Conservation (phyloP, 2,329 filamentous ascomycete genomes). For the Colletotrichum cereale region DNA sequence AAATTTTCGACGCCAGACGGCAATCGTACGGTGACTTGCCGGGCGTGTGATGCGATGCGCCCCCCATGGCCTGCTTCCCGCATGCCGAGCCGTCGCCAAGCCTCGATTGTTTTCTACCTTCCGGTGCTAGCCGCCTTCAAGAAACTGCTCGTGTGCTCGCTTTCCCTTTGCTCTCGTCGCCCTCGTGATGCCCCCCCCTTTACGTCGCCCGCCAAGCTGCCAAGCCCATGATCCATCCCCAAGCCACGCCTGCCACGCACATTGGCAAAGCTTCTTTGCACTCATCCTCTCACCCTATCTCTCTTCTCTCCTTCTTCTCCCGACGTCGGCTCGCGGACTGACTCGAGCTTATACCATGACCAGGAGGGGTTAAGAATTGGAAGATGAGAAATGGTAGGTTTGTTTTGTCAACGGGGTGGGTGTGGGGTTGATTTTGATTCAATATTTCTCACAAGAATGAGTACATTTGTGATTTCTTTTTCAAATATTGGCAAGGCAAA, state of each 20-base stretch:
- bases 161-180: constrained; percentile 17
- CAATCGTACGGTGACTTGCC: constrained; percentile 30
- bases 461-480: too few relatives aligned
- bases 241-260: constrained; percentile 33
- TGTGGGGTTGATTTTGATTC: not conserved
- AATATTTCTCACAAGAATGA: too few relatives aligned
- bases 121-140: constrained; percentile 29
- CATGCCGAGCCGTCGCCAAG: constrained; percentile 39
- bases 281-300: not conserved
- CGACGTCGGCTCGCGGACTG: not conserved
- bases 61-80: constrained; percentile 20
- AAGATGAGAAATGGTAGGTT: too few relatives aligned
- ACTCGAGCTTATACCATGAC: constrained; percentile 7
- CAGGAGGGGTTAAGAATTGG: too few relatives aligned
- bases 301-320: not conserved
- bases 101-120: not conserved
- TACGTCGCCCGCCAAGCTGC: constrained; percentile 27
- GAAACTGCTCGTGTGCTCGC: constrained; percentile 39
- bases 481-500: too few relatives aligned
- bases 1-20: not conserved
- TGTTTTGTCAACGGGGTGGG: too few relatives aligned
- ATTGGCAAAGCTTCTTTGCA: constrained; percentile 42
- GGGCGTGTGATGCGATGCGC: not conserved
- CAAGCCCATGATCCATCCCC: constrained; percentile 23
- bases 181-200: not conserved